These are phyloP conservation scores for Brassica rapa DNA, from an alignment of 345 rosid genomes.

Conservation along the genomic window DNA sequence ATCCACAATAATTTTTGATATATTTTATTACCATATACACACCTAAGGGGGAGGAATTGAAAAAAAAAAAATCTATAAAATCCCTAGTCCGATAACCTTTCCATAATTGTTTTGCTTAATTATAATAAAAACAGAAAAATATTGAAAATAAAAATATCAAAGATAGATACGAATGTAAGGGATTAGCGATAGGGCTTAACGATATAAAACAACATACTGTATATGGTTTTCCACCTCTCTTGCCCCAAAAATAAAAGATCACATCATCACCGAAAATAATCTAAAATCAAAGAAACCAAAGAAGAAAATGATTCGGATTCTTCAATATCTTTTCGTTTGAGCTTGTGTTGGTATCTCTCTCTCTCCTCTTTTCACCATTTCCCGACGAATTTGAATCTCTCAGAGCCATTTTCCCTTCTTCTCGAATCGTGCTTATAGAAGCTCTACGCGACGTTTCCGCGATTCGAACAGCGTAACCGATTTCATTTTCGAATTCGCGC, in stretches of 20 bases:
- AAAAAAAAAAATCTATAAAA: too few relatives aligned
- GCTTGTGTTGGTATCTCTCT: not conserved
- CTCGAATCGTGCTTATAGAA: not conserved
- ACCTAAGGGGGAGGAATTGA: too few relatives aligned
- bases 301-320: not conserved
- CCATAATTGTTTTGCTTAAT: not conserved
- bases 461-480: not conserved
- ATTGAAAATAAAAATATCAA: not conserved
- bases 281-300: not conserved
- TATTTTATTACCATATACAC: too few relatives aligned
- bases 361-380: not conserved
- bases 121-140: not conserved
- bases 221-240: slow-evolving; percentile 8
- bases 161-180: slow-evolving; percentile 6
- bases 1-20: too few relatives aligned
- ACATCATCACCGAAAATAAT: not conserved
- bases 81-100: too few relatives aligned
- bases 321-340: not conserved
- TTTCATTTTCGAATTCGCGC: not conserved
- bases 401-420: not conserved
- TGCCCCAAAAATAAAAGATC: not conserved
- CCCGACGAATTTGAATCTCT: slow-evolving; percentile 15
- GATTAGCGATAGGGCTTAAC: slow-evolving; percentile 6
- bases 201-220: slow-evolving; percentile 2
- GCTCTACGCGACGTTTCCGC: not conserved